These are phyloP conservation scores for Tolypocladium nubicola DNA, from an alignment of 2,329 filamentous ascomycete genomes.

Conservation along the genomic window DNA sequence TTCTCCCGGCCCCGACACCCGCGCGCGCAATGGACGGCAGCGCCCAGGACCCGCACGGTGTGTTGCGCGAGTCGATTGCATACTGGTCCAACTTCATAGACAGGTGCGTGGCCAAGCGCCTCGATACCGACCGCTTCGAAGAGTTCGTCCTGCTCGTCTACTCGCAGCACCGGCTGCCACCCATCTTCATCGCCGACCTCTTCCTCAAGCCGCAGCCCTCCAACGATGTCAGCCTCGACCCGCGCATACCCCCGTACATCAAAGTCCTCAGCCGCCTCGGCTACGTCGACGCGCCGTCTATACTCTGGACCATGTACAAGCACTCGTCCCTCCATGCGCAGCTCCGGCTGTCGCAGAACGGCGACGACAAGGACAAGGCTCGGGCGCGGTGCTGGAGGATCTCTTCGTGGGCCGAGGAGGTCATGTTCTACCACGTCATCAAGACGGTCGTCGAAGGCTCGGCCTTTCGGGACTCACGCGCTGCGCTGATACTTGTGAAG, in stretches of 20 bases:
- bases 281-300: conserved; percentile 41
- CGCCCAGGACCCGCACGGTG: conserved; percentile 7
- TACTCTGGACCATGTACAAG: conserved; percentile 44
- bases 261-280: conserved; percentile 40
- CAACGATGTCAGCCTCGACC: conserved; percentile 42
- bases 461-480: conserved; percentile 32
- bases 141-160: conserved; percentile 38
- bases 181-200: conserved; percentile 43
- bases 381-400: conserved; percentile 35
- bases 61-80: conserved; percentile 16
- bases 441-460: conserved; percentile 62
- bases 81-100: conserved; percentile 43
- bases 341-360: background rate
- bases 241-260: conserved; percentile 48
- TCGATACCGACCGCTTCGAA: conserved; percentile 43
- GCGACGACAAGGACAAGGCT: conserved; percentile 9
- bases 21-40: conserved; percentile 15
- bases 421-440: conserved; percentile 85
- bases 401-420: conserved; percentile 65
- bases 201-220: conserved; percentile 43
- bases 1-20: background rate
- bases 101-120: conserved; percentile 37
- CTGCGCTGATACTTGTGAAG: conserved; percentile 39
- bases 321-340: conserved; percentile 42
- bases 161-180: conserved; percentile 39